Evolutionary conservation across 805 yeast genomes (phyloP), one percentile per base, ranked within the genome.

Genomic region (Cyberlindnera petersonii): DNA sequence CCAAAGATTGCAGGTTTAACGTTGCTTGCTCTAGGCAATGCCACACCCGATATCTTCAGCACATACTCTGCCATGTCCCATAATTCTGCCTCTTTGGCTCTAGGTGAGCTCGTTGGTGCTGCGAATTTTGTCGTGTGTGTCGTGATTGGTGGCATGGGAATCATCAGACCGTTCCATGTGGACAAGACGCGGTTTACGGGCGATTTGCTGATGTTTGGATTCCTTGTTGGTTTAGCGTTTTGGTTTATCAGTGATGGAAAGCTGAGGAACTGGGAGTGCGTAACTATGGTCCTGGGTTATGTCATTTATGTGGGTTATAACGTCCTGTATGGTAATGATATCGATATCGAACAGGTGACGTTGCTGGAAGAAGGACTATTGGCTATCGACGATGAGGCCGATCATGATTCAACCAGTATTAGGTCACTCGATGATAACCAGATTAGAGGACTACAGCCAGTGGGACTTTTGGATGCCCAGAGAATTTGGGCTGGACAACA

Each of bases 91-190:
- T 74, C 86, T 0, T 65, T 91, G 55, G 97, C 98, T 0, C 63
- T 91, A 6, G 93, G 96, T 1, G 97, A 89, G 58, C 66, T 91
- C n/a, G 62, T 88, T 23, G 98, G 98, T 1, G 93, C 96, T 2
- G 85, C 94, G 0, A 75, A 84, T 31, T 88, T 93, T 54, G 77
- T 89, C 14, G 71, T 84, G 3, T 77, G 91, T 1, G 82, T 86
- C 10, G 85, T 91, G 0, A 69, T 86, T 18, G 98, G 98, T 0
- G 59, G 77, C 0, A 83, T 91, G 75, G 82, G 86, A 0, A 58
- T 88, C 0, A 58, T 79, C 1, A 69, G 73, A 26, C 89, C 95
- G 0, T 79, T 81, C 44, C 61, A 72, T 37, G 83, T 86, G 24
- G 69, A 75, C 30, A 61, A 63, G 36, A 35, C 46, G 4, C 62